A percentile compares a stretch with the other conserved stretches of the same genome.
Evolutionary conservation across 768 basidiomycete species (phyloP).

Genomic region (Lactarius vividus): DNA sequence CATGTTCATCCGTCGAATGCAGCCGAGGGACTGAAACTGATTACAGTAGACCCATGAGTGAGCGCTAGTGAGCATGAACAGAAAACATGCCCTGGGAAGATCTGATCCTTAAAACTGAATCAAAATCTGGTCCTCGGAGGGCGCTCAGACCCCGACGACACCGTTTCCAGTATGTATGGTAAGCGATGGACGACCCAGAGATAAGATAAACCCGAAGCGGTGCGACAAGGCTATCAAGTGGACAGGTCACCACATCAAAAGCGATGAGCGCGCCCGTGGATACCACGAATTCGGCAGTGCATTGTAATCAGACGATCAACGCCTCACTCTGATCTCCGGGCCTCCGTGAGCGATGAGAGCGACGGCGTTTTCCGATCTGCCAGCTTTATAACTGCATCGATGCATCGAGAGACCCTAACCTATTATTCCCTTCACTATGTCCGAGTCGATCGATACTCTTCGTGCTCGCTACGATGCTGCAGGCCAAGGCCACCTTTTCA

Average conservation of each 20-base stretch:
- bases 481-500: constrained; percentile 85
- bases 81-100: neutral
- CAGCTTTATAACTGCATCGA: neutral
- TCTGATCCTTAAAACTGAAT: too few relatives aligned
- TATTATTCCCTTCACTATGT: constrained; percentile 38
- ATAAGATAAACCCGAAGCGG: neutral
- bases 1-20: too few relatives aligned
- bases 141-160: neutral
- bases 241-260: neutral
- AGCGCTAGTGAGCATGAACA: neutral
- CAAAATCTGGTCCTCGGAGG: too few relatives aligned
- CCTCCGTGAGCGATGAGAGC: neutral
- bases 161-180: too few relatives aligned
- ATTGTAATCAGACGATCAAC: neutral
- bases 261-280: neutral
- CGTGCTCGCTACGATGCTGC: constrained; percentile 70
- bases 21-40: too few relatives aligned
- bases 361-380: constrained; percentile 1
- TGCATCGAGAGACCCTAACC: constrained; percentile 1
- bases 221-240: neutral
- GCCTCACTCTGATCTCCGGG: neutral
- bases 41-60: too few relatives aligned
- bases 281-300: neutral
- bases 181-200: neutral
- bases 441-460: constrained; percentile 46